Evolutionary conservation across 768 basidiomycete species (phyloP).

Genomic region (Ramaria sp.): DNA sequence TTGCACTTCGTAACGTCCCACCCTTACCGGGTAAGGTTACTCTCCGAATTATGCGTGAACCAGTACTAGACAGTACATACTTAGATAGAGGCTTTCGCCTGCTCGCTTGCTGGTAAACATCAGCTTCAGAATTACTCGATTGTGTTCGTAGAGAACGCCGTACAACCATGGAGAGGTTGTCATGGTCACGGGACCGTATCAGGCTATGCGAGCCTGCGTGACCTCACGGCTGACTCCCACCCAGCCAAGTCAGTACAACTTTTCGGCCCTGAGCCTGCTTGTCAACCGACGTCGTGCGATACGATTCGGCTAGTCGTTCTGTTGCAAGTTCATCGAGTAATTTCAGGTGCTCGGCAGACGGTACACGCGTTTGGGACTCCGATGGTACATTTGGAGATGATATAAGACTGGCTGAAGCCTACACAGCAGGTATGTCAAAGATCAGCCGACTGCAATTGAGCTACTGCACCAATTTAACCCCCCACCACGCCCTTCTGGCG

Average conservation of each 20-base stretch:
- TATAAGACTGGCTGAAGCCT: constrained; percentile 54
- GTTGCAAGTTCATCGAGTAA: constrained; percentile 63
- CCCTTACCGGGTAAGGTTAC: too few species aligned
- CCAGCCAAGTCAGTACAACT: constrained; percentile 5
- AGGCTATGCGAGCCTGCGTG: neutral
- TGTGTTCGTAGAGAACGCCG: too few species aligned
- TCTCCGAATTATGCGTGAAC: too few species aligned
- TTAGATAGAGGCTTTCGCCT: too few species aligned
- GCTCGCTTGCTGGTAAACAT: too few species aligned
- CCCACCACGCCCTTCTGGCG: constrained; percentile 69
- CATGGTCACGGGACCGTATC: too few species aligned
- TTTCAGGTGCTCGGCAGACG: constrained; percentile 35
- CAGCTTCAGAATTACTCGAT: too few species aligned
- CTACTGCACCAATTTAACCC: constrained; percentile 61
- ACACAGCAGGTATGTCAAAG: neutral
- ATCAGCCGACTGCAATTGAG: neutral
- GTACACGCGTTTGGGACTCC: constrained; percentile 43
- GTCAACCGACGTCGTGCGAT: constrained; percentile 19
- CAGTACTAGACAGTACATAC: too few species aligned
- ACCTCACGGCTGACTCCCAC: neutral
- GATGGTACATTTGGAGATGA: constrained; percentile 28
- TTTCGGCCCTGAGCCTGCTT: constrained; percentile 5
- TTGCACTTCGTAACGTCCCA: too few species aligned
- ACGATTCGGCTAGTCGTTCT: constrained; percentile 54
- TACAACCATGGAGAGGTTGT: too few species aligned